phyloP scores from a whole-genome alignment of 768 basidiomycete species.

The Tulasnella sp. region DNA sequence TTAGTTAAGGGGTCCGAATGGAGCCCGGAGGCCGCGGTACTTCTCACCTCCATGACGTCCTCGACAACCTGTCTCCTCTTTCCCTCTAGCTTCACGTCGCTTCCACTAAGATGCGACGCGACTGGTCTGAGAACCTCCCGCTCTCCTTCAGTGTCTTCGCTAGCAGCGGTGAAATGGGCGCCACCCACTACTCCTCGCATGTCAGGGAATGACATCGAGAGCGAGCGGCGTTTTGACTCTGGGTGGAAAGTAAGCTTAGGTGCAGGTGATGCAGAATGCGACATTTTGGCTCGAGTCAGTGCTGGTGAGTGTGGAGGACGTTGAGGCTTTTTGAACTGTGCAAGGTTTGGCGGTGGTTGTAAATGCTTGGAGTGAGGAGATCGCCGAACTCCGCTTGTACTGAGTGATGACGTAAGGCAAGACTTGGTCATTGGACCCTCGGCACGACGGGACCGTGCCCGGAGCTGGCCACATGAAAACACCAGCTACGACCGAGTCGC shows the following conservation, averaged over 20 bases:
- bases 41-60: constrained; percentile 38
- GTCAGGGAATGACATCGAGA: constrained; percentile 22
- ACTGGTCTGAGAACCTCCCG: neutral
- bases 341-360: constrained; percentile 11
- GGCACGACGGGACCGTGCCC: neutral
- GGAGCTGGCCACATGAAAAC: neutral
- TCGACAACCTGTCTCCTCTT: constrained; percentile 37
- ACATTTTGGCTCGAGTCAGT: neutral
- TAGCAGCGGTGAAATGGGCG: constrained; percentile 30
- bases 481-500: neutral
- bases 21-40: neutral
- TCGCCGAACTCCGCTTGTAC: constrained; percentile 15
- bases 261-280: constrained; percentile 10
- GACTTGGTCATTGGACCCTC: neutral
- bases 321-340: neutral
- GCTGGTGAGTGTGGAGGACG: neutral
- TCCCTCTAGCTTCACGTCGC: constrained; percentile 32
- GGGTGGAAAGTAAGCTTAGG: constrained; percentile 28
- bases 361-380: constrained; percentile 4
- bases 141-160: constrained; percentile 4
- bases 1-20: neutral
- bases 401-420: neutral
- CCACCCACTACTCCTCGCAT: constrained; percentile 28
- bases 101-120: constrained; percentile 9
- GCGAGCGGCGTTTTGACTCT: neutral